phyloP scores from a whole-genome alignment of 768 basidiomycete genomes.

The Trametes meyenii region DNA sequence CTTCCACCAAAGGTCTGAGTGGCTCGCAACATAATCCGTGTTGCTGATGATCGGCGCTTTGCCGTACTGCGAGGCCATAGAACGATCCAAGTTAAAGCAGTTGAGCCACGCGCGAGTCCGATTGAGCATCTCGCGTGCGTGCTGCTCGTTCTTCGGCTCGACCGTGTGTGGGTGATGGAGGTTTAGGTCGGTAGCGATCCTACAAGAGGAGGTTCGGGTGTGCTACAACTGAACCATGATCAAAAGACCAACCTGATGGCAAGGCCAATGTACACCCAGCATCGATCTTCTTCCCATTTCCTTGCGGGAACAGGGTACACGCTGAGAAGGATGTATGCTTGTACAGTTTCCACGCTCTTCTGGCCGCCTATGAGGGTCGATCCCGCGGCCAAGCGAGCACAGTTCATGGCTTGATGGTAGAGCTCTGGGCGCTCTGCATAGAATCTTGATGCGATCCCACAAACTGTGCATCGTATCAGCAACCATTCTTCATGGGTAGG shows the following conservation, averaged over 20 bases:
- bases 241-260: constrained; percentile 67
- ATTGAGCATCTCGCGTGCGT: constrained; percentile 86
- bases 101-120: constrained; percentile 89
- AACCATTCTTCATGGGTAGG: too few species aligned
- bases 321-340: constrained; percentile 80
- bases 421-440: constrained; percentile 71
- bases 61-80: constrained; percentile 86
- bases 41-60: constrained; percentile 81
- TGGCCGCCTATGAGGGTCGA: constrained; percentile 73
- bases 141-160: constrained; percentile 76
- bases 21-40: constrained; percentile 73
- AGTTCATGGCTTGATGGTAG: constrained; percentile 72
- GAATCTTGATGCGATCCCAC: constrained; percentile 85
- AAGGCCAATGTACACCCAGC: constrained; percentile 87
- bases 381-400: constrained; percentile 76
- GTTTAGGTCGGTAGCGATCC: constrained; percentile 88
- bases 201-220: constrained; percentile 32
- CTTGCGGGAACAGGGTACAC: constrained; percentile 75
- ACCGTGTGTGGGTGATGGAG: constrained; percentile 72
- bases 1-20: constrained; percentile 72
- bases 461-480: constrained; percentile 51
- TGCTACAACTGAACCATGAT: not conserved
- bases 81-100: constrained; percentile 90
- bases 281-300: constrained; percentile 88
- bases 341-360: constrained; percentile 83